These are phyloP conservation scores for Sabuloglossum arenarium DNA, from an alignment of 495 filamentous ascomycete genomes.

Conservation along the genomic window DNA sequence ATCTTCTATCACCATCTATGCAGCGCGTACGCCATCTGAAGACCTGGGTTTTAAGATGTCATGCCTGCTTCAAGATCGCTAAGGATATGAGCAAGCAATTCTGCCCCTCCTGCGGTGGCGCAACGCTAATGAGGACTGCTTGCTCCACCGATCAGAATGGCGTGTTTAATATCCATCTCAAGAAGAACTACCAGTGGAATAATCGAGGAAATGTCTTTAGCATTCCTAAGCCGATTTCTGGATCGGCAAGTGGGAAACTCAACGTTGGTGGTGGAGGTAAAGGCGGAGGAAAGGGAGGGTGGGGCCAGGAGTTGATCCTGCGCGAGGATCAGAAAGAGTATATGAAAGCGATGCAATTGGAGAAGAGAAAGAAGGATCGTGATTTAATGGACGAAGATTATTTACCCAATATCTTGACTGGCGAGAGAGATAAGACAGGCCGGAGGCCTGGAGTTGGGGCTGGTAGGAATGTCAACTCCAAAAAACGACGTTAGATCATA, in stretches of 20 bases:
- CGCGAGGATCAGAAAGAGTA: slow-evolving; percentile 97
- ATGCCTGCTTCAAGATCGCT: slow-evolving; percentile 75
- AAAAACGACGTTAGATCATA: slow-evolving; percentile 22
- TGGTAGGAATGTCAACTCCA: slow-evolving; percentile 70
- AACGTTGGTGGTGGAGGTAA: slow-evolving; percentile 24
- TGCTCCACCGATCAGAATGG: slow-evolving; percentile 64
- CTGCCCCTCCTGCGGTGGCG: slow-evolving; percentile 75
- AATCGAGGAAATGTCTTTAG: slow-evolving; percentile 75
- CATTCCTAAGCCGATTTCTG: slow-evolving; percentile 76
- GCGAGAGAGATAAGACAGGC: slow-evolving; percentile 39
- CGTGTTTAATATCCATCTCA: slow-evolving; percentile 69
- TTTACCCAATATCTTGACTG: slow-evolving; percentile 67
- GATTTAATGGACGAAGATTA: slow-evolving; percentile 94
- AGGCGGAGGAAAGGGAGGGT: slow-evolving; percentile 71
- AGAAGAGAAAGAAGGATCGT: slow-evolving; percentile 43
- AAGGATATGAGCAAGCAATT: slow-evolving; percentile 82
- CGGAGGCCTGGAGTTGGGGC: slow-evolving; percentile 64
- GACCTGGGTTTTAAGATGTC: slow-evolving; percentile 78
- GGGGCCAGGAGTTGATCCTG: slow-evolving; percentile 65
- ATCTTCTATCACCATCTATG: slow-evolving; percentile 60
- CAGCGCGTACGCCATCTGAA: slow-evolving; percentile 59
- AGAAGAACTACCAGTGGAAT: slow-evolving; percentile 94
- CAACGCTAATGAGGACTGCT: slow-evolving; percentile 65
- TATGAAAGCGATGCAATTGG: slow-evolving; percentile 34
- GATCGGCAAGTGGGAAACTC: slow-evolving; percentile 50